Evolutionary conservation across 2,329 filamentous ascomycete species (phyloP), one percentile per base, ranked within the genome.

Genomic region (Aspergillus aculeatus): DNA sequence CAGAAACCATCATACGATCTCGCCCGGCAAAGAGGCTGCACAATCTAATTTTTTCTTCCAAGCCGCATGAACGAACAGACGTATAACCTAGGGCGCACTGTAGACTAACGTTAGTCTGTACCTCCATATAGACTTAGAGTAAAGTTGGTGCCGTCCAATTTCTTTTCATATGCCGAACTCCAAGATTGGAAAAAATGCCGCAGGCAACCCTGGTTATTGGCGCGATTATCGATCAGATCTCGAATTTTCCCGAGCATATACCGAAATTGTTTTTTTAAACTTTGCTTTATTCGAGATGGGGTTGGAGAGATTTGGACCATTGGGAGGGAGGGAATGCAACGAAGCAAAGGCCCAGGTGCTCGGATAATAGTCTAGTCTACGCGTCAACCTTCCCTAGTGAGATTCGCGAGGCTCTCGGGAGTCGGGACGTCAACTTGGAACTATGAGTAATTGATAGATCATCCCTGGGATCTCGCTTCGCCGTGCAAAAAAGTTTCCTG

Each of bases 241-340:
- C 26, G 29, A n/a, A 53, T 62, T 62, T 62, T 61, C 35, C 62
- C 55, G 60, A 64, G 56, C 53, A 62, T 54, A 60, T 59, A 54
- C 62, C 60, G 62, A 61, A 47, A 55, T 48, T 48, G 44, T 29
- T n/a, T 19, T 29, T 29, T 23, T n/a, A n/a, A 2, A 29, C 6
- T 9, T 29, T 29, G 7, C 26, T 29, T 0, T 9, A 6, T 9
- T 29, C 7, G 26, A 29, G 26, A 29, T 29, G 26, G 26, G 26
- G 7, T 29, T 29, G 26, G 26, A 29, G 26, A 29, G 26, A 29
- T 29, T 29, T 29, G 26, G 26, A 35, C 32, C 32, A 12, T 35
- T 16, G 32, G 23, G 23, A 23, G 23, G 23, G 23, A 23, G 23
- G 23, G 23, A 23, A 23, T 23, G 23, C 23, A 23, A 23, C 23